Evolutionary conservation across 192 early-diverging fungal genomes (phyloP), one percentile per base, ranked within the genome.

Genomic region (Linnemannia exigua): DNA sequence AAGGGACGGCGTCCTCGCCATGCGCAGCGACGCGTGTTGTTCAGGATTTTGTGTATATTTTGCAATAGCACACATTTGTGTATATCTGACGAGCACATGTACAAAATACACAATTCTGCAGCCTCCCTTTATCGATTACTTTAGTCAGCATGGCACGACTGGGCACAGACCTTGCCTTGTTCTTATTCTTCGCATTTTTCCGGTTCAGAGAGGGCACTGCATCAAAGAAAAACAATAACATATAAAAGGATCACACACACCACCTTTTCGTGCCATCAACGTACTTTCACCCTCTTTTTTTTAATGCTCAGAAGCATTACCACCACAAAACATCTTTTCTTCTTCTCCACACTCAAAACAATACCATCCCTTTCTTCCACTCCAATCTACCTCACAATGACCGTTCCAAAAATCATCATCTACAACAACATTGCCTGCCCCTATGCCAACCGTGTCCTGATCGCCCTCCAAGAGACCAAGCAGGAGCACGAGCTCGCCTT

Each of bases 361-460:
- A 33, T 63, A n/a, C 58, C 25, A 15, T 6, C 11, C 9, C 25
- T 14, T 14, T 63, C 28, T 0, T 33, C n/a, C n/a, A n/a, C n/a
- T n/a, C n/a, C n/a, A n/a, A n/a, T 33, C 28, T 44, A 19, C 38
- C 5, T 22, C 25, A 28, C 70, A 48, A 74, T 74, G 72, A 37
- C 72, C 37, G 25, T 54, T 37, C 67, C 20, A 66, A 88, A 89
- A 52, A 37, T 88, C 47, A 91, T 87, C 4, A 83, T 94, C 37
- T 94, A 94, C 88, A 90, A 87, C 36, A 75, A 77, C 52, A 51
- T 33, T 8, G 33, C 78, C 15, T 94, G 93, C 68, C 94, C 94
- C 11, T 95, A 88, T 52, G 93, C 93, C 19, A 92, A 91, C 63
- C 92, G 94, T 25, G 88, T 91, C 0, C 72, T 87, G 22, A 90